phyloP scores from a whole-genome alignment of 805 yeast species.

The Martiniozyma abietophila region DNA sequence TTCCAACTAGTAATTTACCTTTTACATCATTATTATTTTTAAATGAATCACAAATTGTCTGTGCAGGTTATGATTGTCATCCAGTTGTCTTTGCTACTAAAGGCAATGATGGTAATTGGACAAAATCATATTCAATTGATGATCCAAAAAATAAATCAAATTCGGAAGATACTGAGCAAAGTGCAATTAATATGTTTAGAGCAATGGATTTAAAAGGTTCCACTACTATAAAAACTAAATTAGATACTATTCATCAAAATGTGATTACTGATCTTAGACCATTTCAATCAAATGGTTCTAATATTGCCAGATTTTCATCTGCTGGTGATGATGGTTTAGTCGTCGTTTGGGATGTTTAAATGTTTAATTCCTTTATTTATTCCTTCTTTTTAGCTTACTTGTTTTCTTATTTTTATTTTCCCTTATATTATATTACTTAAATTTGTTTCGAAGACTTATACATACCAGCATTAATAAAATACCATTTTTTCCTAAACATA shows the following conservation, averaged over 20 bases:
- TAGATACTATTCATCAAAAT: constrained; percentile 83
- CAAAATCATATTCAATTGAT: constrained; percentile 49
- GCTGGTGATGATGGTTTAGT: constrained; percentile 90
- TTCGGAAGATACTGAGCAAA: constrained; percentile 55
- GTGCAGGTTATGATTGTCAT: constrained; percentile 89
- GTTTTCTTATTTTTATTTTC: too few species aligned
- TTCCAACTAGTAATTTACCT: constrained; percentile 67
- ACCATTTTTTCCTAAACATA: too few species aligned
- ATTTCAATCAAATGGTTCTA: constrained; percentile 34
- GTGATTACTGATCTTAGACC: constrained; percentile 64
- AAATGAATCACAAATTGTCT: constrained; percentile 57
- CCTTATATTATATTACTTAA: too few species aligned
- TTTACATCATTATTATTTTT: constrained; percentile 69
- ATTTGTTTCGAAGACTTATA: too few species aligned
- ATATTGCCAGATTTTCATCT: constrained; percentile 51
- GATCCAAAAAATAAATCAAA: constrained; percentile 37
- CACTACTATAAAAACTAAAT: constrained; percentile 35
- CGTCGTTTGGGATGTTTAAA: constrained; percentile 57
- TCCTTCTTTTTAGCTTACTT: not conserved
- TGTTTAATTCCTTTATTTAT: not conserved
- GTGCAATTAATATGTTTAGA: constrained; percentile 87
- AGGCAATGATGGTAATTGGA: constrained; percentile 69
- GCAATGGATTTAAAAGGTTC: constrained; percentile 94
- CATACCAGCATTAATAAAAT: too few species aligned
- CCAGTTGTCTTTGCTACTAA: constrained; percentile 59